These are phyloP conservation scores for Actinomucor elegans DNA, from an alignment of 371 early-diverging fungal genomes.

Conservation along the genomic window DNA sequence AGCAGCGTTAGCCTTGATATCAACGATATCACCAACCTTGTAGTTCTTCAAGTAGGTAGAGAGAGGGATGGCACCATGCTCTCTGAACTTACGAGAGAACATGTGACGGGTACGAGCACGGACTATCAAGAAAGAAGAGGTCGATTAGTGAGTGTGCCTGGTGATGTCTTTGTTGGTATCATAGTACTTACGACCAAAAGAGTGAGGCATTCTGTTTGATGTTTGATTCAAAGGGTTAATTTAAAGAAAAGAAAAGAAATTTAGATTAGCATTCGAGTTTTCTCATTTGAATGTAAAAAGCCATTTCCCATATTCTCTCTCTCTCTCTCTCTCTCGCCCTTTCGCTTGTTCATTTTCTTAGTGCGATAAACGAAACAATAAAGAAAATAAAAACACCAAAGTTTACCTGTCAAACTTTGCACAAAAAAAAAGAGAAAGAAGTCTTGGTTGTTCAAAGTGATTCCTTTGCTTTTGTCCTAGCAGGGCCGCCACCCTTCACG, in stretches of 20 bases:
- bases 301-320: not conserved
- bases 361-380: too few relatives aligned
- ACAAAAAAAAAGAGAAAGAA: slow-evolving; percentile 35
- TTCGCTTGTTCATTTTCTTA: not conserved
- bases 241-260: not conserved
- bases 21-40: slow-evolving; percentile 80
- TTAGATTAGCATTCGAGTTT: not conserved
- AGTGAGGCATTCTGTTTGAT: slow-evolving; percentile 87
- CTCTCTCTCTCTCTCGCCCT: not conserved
- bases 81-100: slow-evolving; percentile 96
- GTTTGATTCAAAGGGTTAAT: too few relatives aligned
- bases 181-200: slow-evolving; percentile 77
- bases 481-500: not conserved
- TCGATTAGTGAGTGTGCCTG: not conserved
- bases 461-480: slow-evolving; percentile 1
- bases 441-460: slow-evolving; percentile 5
- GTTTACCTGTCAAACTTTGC: slow-evolving; percentile 37
- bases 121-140: slow-evolving; percentile 5
- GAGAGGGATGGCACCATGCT: slow-evolving; percentile 89
- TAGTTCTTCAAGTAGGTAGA: slow-evolving; percentile 97
- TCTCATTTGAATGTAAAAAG: too few relatives aligned
- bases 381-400: slow-evolving; percentile 2
- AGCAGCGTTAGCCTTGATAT: slow-evolving; percentile 64
- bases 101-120: slow-evolving; percentile 95
- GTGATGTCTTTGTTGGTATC: too few relatives aligned